Conservation (phyloP, 2,329 filamentous ascomycete genomes). For the Lasiodiplodia citricola region DNA sequence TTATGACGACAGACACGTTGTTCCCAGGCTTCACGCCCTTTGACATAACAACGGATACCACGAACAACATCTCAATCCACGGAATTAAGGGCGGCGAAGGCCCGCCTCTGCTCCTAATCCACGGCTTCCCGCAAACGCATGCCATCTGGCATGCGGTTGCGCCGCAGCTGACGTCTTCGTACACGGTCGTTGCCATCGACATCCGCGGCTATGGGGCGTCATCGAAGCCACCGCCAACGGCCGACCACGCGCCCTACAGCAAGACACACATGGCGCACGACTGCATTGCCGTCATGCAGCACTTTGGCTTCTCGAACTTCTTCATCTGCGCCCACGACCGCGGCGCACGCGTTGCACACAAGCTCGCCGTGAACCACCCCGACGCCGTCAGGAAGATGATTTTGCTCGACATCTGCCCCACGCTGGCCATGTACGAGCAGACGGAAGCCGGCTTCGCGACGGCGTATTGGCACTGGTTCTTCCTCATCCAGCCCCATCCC, state of each 20-base stretch:
- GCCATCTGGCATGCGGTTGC: constrained; percentile 59
- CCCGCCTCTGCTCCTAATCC: constrained; percentile 55
- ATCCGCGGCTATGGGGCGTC: constrained; percentile 60
- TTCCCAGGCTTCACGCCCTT: constrained; percentile 24
- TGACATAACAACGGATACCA: constrained; percentile 5
- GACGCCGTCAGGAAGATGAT: constrained; percentile 42
- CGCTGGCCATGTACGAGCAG: constrained; percentile 58
- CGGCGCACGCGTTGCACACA: constrained; percentile 62
- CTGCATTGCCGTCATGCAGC: constrained; percentile 53
- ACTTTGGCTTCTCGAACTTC: constrained; percentile 42
- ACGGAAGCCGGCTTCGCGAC: constrained; percentile 52
- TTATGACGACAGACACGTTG: not conserved
- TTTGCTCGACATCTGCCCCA: constrained; percentile 60
- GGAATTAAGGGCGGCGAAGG: constrained; percentile 42
- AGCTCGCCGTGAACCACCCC: constrained; percentile 57
- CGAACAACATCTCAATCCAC: constrained; percentile 49
- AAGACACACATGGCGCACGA: constrained; percentile 59
- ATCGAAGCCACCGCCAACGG: constrained; percentile 48
- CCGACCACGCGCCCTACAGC: constrained; percentile 42
- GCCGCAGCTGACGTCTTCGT: constrained; percentile 46
- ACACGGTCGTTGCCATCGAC: constrained; percentile 54
- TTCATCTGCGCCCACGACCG: constrained; percentile 62
- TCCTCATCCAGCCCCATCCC: constrained; percentile 59
- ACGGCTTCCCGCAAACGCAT: constrained; percentile 60
- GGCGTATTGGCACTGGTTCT: constrained; percentile 65